Evolutionary conservation across 495 filamentous ascomycete genomes (phyloP).

Genomic region (Aspergillus wentii): DNA sequence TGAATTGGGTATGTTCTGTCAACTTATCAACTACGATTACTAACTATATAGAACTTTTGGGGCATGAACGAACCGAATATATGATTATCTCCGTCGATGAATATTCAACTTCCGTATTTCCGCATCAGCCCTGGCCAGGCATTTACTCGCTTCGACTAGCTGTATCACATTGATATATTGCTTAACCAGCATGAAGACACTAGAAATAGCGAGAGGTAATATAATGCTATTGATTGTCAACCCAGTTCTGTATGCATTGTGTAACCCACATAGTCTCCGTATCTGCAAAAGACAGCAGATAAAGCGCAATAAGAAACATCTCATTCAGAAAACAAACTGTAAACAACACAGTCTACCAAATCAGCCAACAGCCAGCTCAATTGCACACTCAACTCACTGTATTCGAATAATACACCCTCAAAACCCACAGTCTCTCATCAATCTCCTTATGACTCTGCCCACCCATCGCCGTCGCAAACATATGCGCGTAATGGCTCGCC

Average conservation of each 20-base stretch:
- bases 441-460: slow-evolving; percentile 79
- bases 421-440: slow-evolving; percentile 51
- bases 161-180: slow-evolving; percentile 80
- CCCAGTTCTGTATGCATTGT: too few relatives aligned
- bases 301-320: slow-evolving; percentile 80
- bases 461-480: slow-evolving; percentile 73
- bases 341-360: slow-evolving; percentile 68
- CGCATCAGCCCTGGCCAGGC: slow-evolving; percentile 75
- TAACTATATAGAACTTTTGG: too few relatives aligned
- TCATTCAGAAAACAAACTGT: slow-evolving; percentile 73
- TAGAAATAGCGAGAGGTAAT: slow-evolving; percentile 61
- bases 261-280: too few relatives aligned
- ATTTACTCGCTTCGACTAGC: slow-evolving; percentile 74
- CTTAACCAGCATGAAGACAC: slow-evolving; percentile 72
- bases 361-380: too few relatives aligned
- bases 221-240: too few relatives aligned
- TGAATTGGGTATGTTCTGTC: slow-evolving; percentile 2
- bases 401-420: slow-evolving; percentile 85
- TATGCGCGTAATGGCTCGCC: slow-evolving; percentile 87
- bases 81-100: too few relatives aligned
- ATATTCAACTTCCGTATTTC: slow-evolving; percentile 21
- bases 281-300: slow-evolving; percentile 83
- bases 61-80: too few relatives aligned
- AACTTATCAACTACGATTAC: too few relatives aligned
- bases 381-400: too few relatives aligned